These are phyloP conservation scores for Alternaria hordeiaustralica DNA, from an alignment of 2,329 filamentous ascomycete species.

Conservation along the genomic window DNA sequence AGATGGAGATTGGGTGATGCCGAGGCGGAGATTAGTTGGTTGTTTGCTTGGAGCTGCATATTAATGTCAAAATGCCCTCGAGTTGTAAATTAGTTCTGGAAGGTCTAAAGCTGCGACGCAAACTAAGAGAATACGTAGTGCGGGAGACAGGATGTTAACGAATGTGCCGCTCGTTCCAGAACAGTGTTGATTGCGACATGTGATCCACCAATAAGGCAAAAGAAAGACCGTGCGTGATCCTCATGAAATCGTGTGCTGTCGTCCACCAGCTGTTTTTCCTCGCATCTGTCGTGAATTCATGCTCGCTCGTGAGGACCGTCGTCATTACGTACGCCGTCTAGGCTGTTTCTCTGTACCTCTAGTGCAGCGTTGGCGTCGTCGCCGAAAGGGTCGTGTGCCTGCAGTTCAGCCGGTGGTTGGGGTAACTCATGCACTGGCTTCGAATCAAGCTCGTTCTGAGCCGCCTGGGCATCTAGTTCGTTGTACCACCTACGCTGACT, in stretches of 20 bases:
- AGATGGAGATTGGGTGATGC: conserved; percentile 17
- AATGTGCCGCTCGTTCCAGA: no score
- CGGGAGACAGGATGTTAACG: neutral
- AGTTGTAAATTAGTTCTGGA: neutral
- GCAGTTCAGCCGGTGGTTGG: conserved; percentile 1
- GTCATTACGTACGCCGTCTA: neutral
- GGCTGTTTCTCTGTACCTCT: neutral
- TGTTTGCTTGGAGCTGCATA: neutral
- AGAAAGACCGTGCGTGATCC: neutral
- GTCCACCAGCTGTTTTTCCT: no score
- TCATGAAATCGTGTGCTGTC: neutral
- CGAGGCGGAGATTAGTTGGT: conserved; percentile 2
- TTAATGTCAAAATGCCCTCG: neutral
- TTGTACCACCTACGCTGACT: conserved; percentile 4
- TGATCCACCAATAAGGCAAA: neutral
- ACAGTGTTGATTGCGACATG: neutral
- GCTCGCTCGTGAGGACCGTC: neutral
- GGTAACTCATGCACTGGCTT: conserved; percentile 9
- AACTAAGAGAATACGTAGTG: neutral
- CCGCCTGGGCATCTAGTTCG: neutral
- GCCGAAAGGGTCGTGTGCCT: neutral
- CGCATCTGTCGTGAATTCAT: neutral
- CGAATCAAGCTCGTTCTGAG: conserved; percentile 8
- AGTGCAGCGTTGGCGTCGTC: neutral
- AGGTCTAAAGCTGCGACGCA: neutral